phyloP scores from a whole-genome alignment of 2,329 filamentous ascomycete species.

The Westerdykella ornata region DNA sequence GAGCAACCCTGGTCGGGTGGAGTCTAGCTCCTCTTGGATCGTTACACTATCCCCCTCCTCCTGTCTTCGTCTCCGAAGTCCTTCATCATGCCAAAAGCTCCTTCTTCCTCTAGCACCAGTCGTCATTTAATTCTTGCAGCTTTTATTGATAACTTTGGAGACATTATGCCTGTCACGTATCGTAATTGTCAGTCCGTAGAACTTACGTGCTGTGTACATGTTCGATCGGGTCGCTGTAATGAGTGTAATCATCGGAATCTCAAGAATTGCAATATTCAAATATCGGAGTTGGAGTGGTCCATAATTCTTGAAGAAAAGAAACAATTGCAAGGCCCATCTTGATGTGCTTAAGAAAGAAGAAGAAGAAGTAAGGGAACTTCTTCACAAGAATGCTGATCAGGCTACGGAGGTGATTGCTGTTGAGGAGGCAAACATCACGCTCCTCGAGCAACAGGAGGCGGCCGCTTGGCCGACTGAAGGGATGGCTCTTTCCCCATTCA shows the following conservation, averaged over 20 bases:
- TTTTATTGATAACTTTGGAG: neutral
- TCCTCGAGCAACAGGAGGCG: neutral
- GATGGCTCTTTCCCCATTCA: neutral
- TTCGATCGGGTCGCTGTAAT: neutral
- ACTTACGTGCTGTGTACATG: neutral
- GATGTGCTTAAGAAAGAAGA: neutral
- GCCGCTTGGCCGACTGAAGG: neutral
- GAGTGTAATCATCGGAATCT: neutral
- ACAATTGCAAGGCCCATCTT: neutral
- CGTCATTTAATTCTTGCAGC: neutral
- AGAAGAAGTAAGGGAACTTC: neutral
- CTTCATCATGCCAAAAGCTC: neutral
- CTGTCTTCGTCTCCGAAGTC: neutral
- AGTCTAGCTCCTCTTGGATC: neutral
- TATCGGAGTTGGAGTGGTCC: neutral
- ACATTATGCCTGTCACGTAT: neutral
- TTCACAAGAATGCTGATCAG: neutral
- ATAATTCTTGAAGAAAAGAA: neutral
- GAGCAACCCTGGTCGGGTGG: neutral
- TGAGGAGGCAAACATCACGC: neutral
- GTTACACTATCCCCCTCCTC: neutral
- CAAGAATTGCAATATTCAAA: neutral
- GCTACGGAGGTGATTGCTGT: neutral
- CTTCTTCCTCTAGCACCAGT: too few relatives aligned
- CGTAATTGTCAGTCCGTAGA: neutral